A percentile compares a stretch with the other conserved stretches of the same genome.
Evolutionary conservation across 106 monocot species (phyloP).

Genomic region (Dendrobium nobile): DNA sequence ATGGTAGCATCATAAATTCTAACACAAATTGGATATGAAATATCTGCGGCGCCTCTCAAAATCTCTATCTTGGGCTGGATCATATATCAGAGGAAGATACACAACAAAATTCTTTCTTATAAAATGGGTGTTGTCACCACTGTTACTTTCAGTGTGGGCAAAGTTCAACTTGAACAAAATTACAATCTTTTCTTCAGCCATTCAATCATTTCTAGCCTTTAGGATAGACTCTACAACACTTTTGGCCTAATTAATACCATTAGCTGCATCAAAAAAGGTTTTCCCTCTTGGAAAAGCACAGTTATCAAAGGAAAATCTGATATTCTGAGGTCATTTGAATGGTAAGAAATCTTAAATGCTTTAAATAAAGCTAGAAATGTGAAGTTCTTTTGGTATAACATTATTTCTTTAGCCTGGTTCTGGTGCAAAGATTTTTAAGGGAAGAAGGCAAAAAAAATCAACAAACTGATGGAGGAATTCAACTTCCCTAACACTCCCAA

Average conservation of each 20-base stretch:
- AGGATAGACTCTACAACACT: background rate
- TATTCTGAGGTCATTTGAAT: background rate
- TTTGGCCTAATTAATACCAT: background rate
- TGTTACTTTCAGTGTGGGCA: background rate
- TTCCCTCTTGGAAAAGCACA: background rate
- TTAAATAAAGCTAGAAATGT: too few relatives aligned
- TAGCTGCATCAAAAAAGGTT: background rate
- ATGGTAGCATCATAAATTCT: background rate
- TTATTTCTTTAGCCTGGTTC: background rate
- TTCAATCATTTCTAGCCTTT: background rate
- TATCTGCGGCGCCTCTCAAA: background rate
- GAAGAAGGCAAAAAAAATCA: background rate
- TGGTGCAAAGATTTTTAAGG: background rate
- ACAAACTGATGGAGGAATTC: background rate
- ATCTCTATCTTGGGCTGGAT: background rate
- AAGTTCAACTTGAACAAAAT: background rate
- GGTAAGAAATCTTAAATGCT: background rate
- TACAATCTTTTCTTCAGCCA: background rate
- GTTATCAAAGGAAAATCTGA: too few relatives aligned
- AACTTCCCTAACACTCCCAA: background rate
- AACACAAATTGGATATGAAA: background rate
- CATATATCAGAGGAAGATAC: background rate
- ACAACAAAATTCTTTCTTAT: background rate
- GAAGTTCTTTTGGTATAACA: background rate
- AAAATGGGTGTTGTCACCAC: background rate